Evolutionary conservation across 495 filamentous ascomycete genomes (phyloP).

Genomic region (Penicilliopsis zonata): DNA sequence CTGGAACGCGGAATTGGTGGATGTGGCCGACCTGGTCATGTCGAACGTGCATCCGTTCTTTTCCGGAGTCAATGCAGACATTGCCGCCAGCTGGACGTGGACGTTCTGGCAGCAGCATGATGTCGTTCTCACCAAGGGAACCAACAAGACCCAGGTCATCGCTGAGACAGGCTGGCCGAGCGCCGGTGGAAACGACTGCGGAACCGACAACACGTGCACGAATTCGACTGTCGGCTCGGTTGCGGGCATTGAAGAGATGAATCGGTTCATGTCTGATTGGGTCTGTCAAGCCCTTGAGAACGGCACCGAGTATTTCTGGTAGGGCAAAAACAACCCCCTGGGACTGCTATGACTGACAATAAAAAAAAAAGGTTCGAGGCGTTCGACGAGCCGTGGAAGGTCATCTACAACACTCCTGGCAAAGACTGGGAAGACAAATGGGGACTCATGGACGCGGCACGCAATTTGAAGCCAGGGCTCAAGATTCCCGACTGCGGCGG

Average conservation of each 20-base stretch:
- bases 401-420: slow-evolving; percentile 50
- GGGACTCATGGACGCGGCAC: slow-evolving; percentile 81
- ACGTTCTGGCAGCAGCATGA: slow-evolving; percentile 63
- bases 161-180: slow-evolving; percentile 90
- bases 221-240: slow-evolving; percentile 45
- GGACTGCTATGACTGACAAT: slow-evolving; percentile 1
- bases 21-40: slow-evolving; percentile 77
- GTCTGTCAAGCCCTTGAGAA: slow-evolving; percentile 70
- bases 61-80: slow-evolving; percentile 55
- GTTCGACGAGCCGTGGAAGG: slow-evolving; percentile 95
- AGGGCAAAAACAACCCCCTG: slow-evolving; percentile 11
- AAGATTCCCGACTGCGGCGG: slow-evolving; percentile 83
- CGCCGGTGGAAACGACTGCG: slow-evolving; percentile 71
- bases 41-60: slow-evolving; percentile 98
- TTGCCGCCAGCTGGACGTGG: slow-evolving; percentile 74
- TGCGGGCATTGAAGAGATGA: slow-evolving; percentile 75
- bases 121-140: slow-evolving; percentile 43
- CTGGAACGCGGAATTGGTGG: slow-evolving; percentile 60
- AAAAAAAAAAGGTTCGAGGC: slow-evolving; percentile 57
- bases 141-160: slow-evolving; percentile 56
- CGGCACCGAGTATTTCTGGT: slow-evolving; percentile 90
- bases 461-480: slow-evolving; percentile 75
- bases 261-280: slow-evolving; percentile 74
- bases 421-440: slow-evolving; percentile 93
- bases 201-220: slow-evolving; percentile 40